Evolutionary conservation across 176 grass and related monocot species (phyloP), one percentile per base, ranked within the genome.

Genomic region (Carex pumila): DNA sequence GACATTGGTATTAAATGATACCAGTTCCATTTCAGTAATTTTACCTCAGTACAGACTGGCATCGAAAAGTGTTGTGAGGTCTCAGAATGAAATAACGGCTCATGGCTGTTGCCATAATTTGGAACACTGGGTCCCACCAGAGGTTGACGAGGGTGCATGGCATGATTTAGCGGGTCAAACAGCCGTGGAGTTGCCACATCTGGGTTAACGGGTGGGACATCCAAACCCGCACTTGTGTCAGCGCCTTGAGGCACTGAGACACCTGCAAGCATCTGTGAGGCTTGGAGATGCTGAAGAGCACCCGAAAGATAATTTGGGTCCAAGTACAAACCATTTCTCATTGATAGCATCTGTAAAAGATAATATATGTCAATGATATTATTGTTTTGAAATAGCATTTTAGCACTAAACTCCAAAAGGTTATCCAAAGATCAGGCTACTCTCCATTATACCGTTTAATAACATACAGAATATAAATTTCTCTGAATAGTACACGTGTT

Each of bases 291-390:
- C 45, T 94, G 90, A 71, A 94, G 87, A 50, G 87, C 89, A 79
- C 92, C 92, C 54, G 90, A 93, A 53, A 94, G 59, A 79, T 91
- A 98, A 0, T 84, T 91, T 61, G 90, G 89, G 80, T 94, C 88
- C 75, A 97, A 85, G 85, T 90, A 93, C 88, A 98, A 83, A 52
- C 92, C 92, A 49, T 98, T 94, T 91, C 92, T 90, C 95, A 98
- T 90, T 59, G 95, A 94, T 49, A 98, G 18, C 89, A 98, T 98
- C 95, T 98, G 86, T 11, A 50, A 81, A 37, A 34, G 1, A 88
- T 18, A 85, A 47, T 19, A 85, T 32, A 64, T 79, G 62, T 53
- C 50, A 43, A 72, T 12, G 39, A 72, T 72, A 49, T 50, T 50
- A 72, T 22, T 49, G 37, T 72, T 50, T 21, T 72, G 41, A 49